phyloP scores from a whole-genome alignment of 2,329 filamentous ascomycete genomes.

The Neofusicoccum sp. region DNA sequence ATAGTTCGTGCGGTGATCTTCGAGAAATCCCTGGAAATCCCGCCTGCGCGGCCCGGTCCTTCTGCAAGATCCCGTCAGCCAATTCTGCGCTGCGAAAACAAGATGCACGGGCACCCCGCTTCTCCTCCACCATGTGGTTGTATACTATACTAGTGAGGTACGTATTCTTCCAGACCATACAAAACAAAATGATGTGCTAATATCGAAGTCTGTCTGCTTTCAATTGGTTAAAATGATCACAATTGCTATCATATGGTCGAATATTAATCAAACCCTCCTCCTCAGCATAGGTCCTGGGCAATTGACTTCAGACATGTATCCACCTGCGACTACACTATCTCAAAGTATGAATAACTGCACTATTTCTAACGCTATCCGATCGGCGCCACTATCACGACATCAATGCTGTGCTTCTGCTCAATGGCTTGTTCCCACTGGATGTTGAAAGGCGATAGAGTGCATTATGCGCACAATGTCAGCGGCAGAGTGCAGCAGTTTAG shows the following conservation, averaged over 20 bases:
- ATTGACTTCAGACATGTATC: no score
- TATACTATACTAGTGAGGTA: not conserved
- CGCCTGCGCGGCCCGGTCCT: constrained; percentile 3
- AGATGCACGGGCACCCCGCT: not conserved
- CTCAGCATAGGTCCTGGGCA: no score
- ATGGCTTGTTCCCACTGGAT: not conserved
- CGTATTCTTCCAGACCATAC: not conserved
- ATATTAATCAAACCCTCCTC: no score
- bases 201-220: no score
- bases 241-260: no score
- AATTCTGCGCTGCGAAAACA: not conserved
- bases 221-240: no score
- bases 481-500: not conserved
- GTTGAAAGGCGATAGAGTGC: not conserved
- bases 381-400: not conserved
- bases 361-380: no score
- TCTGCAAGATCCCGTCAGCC: constrained; percentile 3
- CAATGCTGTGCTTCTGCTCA: not conserved
- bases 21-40: not conserved
- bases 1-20: not conserved
- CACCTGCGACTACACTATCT: no score
- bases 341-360: no score
- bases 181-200: no score
- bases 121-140: not conserved
- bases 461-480: not conserved